These are phyloP conservation scores for Penicillium vulpinum DNA, from an alignment of 2,329 filamentous ascomycete species.

Conservation along the genomic window DNA sequence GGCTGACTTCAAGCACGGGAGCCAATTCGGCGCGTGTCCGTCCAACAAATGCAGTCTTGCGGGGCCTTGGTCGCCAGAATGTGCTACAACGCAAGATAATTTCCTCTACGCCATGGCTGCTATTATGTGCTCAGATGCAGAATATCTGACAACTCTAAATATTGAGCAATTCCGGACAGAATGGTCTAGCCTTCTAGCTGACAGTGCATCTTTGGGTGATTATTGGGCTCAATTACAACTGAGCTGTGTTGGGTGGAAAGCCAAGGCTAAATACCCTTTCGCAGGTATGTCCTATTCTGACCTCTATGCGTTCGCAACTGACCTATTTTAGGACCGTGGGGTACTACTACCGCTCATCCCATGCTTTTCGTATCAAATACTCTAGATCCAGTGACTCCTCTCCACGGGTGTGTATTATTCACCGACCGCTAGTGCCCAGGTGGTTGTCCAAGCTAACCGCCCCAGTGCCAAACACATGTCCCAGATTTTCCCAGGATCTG, in stretches of 20 bases:
- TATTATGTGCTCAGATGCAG: conserved; percentile 36
- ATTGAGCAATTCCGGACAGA: conserved; percentile 20
- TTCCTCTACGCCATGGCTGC: conserved; percentile 31
- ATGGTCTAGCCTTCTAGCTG: conserved; percentile 26
- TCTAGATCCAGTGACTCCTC: conserved; percentile 61
- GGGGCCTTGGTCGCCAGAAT: conserved; percentile 35
- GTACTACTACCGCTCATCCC: conserved; percentile 48
- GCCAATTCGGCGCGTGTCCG: conserved; percentile 27
- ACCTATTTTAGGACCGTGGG: conserved; percentile 25
- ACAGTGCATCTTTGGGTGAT: conserved; percentile 34
- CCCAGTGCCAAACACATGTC: conserved; percentile 39
- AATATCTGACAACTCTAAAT: conserved; percentile 21
- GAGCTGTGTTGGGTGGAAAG: conserved; percentile 40
- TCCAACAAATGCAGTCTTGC: conserved; percentile 30
- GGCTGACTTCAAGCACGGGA: conserved; percentile 33
- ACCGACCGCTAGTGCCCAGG: neutral
- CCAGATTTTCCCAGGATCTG: conserved; percentile 44
- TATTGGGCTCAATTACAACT: conserved; percentile 43
- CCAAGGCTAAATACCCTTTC: conserved; percentile 37
- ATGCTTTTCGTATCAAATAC: conserved; percentile 60
- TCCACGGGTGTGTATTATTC: conserved; percentile 39
- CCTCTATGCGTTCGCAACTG: neutral
- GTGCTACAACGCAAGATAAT: conserved; percentile 28
- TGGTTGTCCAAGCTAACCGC: neutral
- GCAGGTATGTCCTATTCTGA: conserved; percentile 26